These are phyloP conservation scores for Periconia sp. DNA, from an alignment of 2,329 filamentous ascomycete genomes.

Conservation along the genomic window DNA sequence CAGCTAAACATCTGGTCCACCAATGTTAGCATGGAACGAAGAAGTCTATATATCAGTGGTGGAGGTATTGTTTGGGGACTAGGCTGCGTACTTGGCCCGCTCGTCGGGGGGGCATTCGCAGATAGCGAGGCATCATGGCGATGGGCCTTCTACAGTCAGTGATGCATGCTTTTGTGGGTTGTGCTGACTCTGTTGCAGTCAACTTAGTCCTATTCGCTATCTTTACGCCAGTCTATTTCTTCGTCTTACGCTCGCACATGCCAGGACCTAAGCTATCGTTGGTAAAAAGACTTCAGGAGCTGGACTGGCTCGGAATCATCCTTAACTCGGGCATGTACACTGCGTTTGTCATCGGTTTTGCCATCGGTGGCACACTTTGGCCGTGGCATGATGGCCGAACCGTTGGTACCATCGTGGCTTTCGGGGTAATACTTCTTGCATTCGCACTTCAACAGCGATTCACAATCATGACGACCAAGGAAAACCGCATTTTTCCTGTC, in stretches of 20 bases:
- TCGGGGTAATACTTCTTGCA: conserved; percentile 48
- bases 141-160: conserved; percentile 5
- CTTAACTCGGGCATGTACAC: conserved; percentile 53
- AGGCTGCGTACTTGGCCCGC: conserved; percentile 52
- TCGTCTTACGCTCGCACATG: conserved; percentile 13
- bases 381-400: conserved; percentile 53
- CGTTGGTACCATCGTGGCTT: conserved; percentile 55
- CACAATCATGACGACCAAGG: conserved; percentile 51
- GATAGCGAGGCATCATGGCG: conserved; percentile 2
- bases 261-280: conserved; percentile 3
- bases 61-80: conserved; percentile 50
- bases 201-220: conserved; percentile 58
- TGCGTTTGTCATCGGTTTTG: conserved; percentile 56
- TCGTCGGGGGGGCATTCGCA: conserved; percentile 54
- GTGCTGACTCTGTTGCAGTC: conserved; percentile 30
- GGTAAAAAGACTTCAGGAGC: conserved; percentile 1
- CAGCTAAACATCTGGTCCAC: conserved; percentile 23
- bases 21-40: conserved; percentile 26
- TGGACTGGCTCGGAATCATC: conserved; percentile 48
- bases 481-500: conserved; percentile 57
- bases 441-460: conserved; percentile 58
- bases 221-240: conserved; percentile 41
- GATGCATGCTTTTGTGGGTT: not conserved
- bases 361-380: conserved; percentile 58
- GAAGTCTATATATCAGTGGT: conserved; percentile 38